A percentile compares a stretch with the other conserved stretches of the same genome.
These are phyloP conservation scores for Schizosaccharomyces octosporus DNA, from an alignment of 805 yeast species.

Conservation along the genomic window DNA sequence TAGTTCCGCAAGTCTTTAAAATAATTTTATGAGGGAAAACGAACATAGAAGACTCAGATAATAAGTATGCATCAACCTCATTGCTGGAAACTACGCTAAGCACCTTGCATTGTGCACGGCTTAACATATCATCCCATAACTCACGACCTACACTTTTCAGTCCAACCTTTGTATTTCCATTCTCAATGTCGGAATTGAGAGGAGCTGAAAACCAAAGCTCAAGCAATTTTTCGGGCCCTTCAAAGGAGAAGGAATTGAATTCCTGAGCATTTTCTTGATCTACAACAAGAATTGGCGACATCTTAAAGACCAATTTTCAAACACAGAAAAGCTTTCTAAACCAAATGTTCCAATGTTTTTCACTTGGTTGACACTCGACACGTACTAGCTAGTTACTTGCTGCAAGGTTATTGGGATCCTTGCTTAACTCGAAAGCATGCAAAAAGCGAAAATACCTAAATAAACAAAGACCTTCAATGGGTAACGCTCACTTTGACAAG, in stretches of 20 bases:
- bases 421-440: neutral
- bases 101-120: conserved; percentile 68
- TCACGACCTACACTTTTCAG: conserved; percentile 35
- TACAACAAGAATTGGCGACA: neutral
- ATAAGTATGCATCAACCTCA: conserved; percentile 54
- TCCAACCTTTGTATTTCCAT: conserved; percentile 19
- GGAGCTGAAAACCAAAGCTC: conserved; percentile 64
- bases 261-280: neutral
- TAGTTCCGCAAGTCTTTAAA: conserved; percentile 88
- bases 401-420: neutral
- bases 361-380: neutral
- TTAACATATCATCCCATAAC: conserved; percentile 50
- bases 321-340: neutral
- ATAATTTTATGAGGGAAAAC: conserved; percentile 69
- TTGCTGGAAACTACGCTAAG: conserved; percentile 49
- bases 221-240: conserved; percentile 69
- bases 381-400: neutral
- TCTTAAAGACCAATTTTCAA: neutral
- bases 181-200: conserved; percentile 18
- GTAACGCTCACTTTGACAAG: no score
- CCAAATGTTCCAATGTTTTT: neutral
- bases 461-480: no score
- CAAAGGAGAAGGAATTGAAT: conserved; percentile 1
- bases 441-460: neutral
- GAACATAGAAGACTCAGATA: conserved; percentile 74